These are phyloP conservation scores for Picea glauca DNA, from an alignment of 75 land plant genomes.

Conservation along the genomic window DNA sequence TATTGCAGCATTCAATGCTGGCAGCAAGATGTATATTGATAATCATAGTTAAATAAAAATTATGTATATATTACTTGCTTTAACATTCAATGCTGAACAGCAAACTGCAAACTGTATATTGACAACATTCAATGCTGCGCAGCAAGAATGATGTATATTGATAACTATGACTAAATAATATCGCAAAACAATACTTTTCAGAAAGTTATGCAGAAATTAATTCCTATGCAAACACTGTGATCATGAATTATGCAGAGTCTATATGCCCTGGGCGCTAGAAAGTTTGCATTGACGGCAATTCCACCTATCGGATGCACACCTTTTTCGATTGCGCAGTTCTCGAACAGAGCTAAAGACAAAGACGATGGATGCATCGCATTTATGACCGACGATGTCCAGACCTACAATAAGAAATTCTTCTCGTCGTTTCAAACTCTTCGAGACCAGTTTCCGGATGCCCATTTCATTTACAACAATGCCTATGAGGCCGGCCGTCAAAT, in stretches of 20 bases:
- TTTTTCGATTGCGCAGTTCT: background rate
- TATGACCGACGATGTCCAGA: constrained; percentile 9
- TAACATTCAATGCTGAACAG: too few species aligned
- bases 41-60: too few species aligned
- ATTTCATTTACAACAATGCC: background rate
- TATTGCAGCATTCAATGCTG: too few species aligned
- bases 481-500: background rate
- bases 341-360: background rate
- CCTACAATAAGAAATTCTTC: constrained; percentile 13
- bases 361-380: constrained; percentile 14
- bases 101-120: too few species aligned
- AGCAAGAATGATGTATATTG: too few species aligned
- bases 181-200: too few species aligned
- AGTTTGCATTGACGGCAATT: constrained; percentile 11
- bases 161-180: too few species aligned
- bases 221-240: too few species aligned
- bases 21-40: too few species aligned
- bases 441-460: background rate
- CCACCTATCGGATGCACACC: constrained; percentile 16
- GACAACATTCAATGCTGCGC: too few species aligned
- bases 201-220: too few species aligned
- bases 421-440: background rate
- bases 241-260: background rate
- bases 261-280: constrained; percentile 9
- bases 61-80: too few species aligned